Evolutionary conservation across 2,329 filamentous ascomycete genomes (phyloP).

Genomic region (Fusarium algeriense): DNA sequence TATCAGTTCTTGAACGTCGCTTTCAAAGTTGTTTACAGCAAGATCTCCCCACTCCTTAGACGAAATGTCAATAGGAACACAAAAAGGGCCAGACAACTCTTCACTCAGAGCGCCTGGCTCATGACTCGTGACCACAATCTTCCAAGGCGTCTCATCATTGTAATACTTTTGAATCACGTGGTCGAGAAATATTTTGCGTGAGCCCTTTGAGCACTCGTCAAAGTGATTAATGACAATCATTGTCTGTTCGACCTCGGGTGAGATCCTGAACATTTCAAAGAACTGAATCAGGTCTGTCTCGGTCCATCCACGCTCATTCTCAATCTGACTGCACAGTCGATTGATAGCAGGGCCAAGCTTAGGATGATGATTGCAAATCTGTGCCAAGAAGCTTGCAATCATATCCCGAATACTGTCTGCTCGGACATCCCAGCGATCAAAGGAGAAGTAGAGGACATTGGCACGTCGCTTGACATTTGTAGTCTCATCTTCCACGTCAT

Average conservation of each 20-base stretch:
- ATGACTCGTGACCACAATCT: neutral
- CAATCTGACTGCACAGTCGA: neutral
- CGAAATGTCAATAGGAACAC: neutral
- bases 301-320: neutral
- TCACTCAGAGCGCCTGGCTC: neutral
- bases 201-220: neutral
- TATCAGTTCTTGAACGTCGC: rapidly evolving
- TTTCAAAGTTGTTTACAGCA: rapidly evolving
- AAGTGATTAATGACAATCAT: conserved; percentile 3
- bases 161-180: neutral
- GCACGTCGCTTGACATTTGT: rapidly evolving
- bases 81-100: neutral
- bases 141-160: neutral
- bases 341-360: neutral
- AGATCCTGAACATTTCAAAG: neutral
- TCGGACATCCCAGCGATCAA: conserved; percentile 6
- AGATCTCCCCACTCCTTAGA: rapidly evolving
- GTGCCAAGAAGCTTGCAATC: conserved; percentile 2
- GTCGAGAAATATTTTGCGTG: conserved; percentile 2
- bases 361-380: neutral
- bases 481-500: neutral
- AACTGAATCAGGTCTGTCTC: conserved; percentile 11
- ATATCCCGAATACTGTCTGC: conserved; percentile 13
- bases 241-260: neutral
- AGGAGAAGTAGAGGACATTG: conserved; percentile 9